A percentile compares a stretch with the other conserved stretches of the same genome.
These are phyloP conservation scores for Mariannaea elegans DNA, from an alignment of 2,329 filamentous ascomycete species.

Conservation along the genomic window DNA sequence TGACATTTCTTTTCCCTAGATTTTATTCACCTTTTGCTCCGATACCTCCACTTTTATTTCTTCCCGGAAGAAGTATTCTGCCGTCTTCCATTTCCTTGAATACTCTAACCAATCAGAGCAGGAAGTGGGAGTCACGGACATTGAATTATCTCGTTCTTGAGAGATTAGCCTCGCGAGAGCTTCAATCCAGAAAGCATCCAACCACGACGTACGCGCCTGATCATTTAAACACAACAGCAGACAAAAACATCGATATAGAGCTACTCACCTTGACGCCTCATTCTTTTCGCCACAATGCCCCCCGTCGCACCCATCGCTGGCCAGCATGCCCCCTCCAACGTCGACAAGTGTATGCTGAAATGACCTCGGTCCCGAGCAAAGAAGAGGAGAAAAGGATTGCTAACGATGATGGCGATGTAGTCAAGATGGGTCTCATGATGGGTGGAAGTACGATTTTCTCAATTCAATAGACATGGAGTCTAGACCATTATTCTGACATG, in stretches of 20 bases:
- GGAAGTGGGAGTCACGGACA: constrained; percentile 2
- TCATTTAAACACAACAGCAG: not conserved
- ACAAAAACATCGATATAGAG: not conserved
- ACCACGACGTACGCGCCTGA: not conserved
- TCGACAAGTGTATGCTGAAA: constrained; percentile 60
- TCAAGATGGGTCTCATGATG: constrained; percentile 98
- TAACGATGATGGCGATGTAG: constrained; percentile 34
- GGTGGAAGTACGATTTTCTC: constrained; percentile 88
- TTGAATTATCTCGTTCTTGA: constrained; percentile 1
- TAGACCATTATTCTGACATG: constrained; percentile 42
- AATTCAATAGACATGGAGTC: not conserved
- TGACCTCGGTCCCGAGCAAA: constrained; percentile 9
- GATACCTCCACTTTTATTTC: too few species aligned
- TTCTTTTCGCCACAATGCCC: constrained; percentile 47
- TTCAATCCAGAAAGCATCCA: constrained; percentile 14
- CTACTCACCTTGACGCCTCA: not conserved
- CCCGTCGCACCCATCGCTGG: constrained; percentile 52
- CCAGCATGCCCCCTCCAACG: constrained; percentile 59
- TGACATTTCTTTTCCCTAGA: too few species aligned
- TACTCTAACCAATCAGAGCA: constrained; percentile 39
- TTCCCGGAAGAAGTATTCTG: not conserved
- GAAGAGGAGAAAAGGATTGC: constrained; percentile 13
- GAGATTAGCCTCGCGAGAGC: constrained; percentile 21
- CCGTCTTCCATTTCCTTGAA: not conserved
- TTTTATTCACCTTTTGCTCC: too few species aligned